Evolutionary conservation across 164 flowering plant genomes (phyloP).

Genomic region (Malania oleifera): DNA sequence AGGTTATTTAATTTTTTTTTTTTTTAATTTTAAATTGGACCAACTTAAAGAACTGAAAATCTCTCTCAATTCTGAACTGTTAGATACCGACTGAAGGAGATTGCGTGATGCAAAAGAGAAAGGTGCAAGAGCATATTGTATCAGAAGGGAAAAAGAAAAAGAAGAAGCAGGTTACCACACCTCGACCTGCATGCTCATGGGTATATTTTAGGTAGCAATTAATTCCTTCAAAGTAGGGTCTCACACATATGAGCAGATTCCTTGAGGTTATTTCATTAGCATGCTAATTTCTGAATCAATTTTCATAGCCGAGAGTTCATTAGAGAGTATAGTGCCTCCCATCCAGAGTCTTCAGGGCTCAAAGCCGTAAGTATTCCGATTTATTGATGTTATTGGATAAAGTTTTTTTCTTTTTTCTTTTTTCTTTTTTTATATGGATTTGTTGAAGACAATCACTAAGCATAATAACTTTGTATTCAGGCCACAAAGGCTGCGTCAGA

Average conservation of each 20-base stretch:
- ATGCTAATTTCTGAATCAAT: conserved; percentile 2
- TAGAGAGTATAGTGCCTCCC: conserved; percentile 37
- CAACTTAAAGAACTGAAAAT: background rate
- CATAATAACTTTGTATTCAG: conserved; percentile 12
- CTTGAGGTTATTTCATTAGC: background rate
- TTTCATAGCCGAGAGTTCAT: conserved; percentile 34
- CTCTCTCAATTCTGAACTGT: background rate
- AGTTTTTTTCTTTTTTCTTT: background rate
- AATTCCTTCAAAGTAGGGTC: background rate
- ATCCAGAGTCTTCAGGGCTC: conserved; percentile 40
- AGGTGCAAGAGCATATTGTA: conserved; percentile 18
- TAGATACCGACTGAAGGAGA: conserved; percentile 28
- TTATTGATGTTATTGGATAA: background rate
- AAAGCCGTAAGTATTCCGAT: conserved; percentile 28
- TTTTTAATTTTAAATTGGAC: too few species aligned
- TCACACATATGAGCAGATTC: background rate
- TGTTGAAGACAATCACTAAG: background rate
- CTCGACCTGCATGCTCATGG: conserved; percentile 48
- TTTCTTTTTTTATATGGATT: background rate
- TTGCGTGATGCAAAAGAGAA: conserved; percentile 13
- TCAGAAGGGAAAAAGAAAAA: conserved; percentile 29
- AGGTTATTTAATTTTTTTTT: too few species aligned
- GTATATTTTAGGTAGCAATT: conserved; percentile 36
- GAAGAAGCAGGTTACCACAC: conserved; percentile 25
- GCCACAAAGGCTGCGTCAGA: conserved; percentile 45